Evolutionary conservation across 495 filamentous ascomycete genomes (phyloP), one percentile per base, ranked within the genome.

Genomic region (Tetracladium marchalianum): DNA sequence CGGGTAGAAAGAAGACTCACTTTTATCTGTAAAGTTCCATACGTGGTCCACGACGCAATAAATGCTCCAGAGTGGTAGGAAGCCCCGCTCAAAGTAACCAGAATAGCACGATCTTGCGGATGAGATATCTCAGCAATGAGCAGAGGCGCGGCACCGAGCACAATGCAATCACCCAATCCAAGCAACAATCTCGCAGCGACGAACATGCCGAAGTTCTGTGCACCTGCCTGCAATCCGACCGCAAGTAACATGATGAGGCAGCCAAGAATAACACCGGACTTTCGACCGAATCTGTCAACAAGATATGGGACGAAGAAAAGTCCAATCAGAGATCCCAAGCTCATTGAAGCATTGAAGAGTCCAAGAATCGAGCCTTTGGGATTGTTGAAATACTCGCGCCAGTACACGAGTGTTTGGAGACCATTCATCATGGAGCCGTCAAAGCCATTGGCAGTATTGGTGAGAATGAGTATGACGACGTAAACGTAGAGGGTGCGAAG

Each of bases 161-260:
- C 78, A 31, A 72, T 62, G 13, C 62, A 66, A 12, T 64, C 61
- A 18, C 69, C 68, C 40, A 74, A 61, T 33, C 74, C 74, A 18
- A 77, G 49, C 37, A 71, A 39, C 52, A 67, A 61, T 50, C 64
- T 36, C 1, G 41, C 50, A 15, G 45, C 39, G 31, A 62, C 51
- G 42, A 72, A 72, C 66, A 67, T 75, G 34, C 54, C 61, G 37
- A 43, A 59, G 27, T 61, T 58, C 10, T 58, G 55, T n/a, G 56
- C 33, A 16, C 57, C 66, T 11, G 62, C 63, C 41, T 75, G 71
- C 5, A 76, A 49, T 11, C 80, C 41, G n/a, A 75, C 76, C 12
- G 78, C 79, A 18, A 79, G 46, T 11, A 79, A 64, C 66, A 78
- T 77, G 50, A 81, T 63, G 19, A 63, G 47, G 11, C 75, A 78